phyloP scores from a whole-genome alignment of 202 grass and related monocot genomes.

The Zoysia matrella region DNA sequence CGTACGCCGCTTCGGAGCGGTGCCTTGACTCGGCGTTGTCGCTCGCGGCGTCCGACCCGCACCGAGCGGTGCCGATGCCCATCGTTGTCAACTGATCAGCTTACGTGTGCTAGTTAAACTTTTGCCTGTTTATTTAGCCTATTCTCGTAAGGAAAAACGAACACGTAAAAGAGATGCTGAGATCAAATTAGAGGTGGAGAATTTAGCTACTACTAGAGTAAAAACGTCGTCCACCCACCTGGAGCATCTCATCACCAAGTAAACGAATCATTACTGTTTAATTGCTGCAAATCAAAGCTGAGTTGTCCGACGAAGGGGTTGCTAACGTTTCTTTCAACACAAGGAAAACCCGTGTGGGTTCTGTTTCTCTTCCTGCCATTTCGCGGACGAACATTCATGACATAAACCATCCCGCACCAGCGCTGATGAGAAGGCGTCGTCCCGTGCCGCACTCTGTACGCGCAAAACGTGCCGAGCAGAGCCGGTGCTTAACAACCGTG shows the following conservation, averaged over 20 bases:
- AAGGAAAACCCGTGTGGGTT: constrained; percentile 32
- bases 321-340: constrained; percentile 48
- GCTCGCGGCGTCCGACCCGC: no score
- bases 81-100: not conserved
- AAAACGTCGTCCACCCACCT: not conserved
- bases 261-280: not conserved
- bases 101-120: not conserved
- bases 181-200: not conserved
- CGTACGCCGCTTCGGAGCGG: no score
- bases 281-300: not conserved
- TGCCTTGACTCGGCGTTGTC: no score
- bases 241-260: not conserved
- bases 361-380: constrained; percentile 20
- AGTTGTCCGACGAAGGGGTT: not conserved
- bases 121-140: not conserved
- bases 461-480: constrained; percentile 13
- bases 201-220: not conserved
- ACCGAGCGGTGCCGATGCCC: no score
- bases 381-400: constrained; percentile 33
- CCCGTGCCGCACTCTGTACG: not conserved
- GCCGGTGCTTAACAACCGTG: not conserved
- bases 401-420: not conserved
- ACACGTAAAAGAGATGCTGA: constrained; percentile 2
- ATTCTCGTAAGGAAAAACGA: not conserved
- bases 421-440: not conserved